Evolutionary conservation across 1,139 yeast species (phyloP).

Genomic region (Meyerozyma guilliermondii): DNA sequence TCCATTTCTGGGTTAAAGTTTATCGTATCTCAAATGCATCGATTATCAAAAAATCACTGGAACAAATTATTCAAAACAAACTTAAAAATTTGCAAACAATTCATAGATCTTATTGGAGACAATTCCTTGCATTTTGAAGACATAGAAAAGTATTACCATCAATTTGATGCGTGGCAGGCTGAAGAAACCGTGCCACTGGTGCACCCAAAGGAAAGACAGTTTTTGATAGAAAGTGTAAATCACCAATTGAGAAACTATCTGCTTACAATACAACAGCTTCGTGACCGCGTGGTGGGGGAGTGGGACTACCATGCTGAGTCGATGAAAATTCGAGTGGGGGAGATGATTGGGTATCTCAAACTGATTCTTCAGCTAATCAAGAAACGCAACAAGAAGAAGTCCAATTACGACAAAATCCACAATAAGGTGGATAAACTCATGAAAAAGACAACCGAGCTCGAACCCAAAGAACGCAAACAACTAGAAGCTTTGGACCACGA

Average conservation of each 20-base stretch:
- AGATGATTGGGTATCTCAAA: constrained; percentile 35
- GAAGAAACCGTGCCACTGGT: constrained; percentile 27
- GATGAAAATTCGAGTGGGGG: constrained; percentile 28
- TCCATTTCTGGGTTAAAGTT: constrained; percentile 42
- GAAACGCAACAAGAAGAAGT: constrained; percentile 40
- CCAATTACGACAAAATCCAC: constrained; percentile 34
- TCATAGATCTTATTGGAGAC: constrained; percentile 32
- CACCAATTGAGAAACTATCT: constrained; percentile 28
- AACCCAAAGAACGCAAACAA: constrained; percentile 35
- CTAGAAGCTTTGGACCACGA: constrained; percentile 26
- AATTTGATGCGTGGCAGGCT: constrained; percentile 29
- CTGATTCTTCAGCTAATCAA: constrained; percentile 36
- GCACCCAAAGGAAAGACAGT: constrained; percentile 36
- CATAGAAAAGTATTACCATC: constrained; percentile 35
- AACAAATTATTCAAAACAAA: constrained; percentile 31
- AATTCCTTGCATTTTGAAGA: constrained; percentile 39
- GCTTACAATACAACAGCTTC: constrained; percentile 24
- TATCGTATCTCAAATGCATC: constrained; percentile 29
- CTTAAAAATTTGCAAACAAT: constrained; percentile 25
- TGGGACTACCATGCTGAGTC: constrained; percentile 28
- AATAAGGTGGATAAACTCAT: constrained; percentile 38
- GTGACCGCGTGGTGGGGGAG: constrained; percentile 24
- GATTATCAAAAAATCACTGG: constrained; percentile 30
- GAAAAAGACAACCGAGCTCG: constrained; percentile 30
- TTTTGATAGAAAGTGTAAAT: constrained; percentile 24